Base-by-base conservation (phyloP, 2,329 filamentous ascomycete species). In the Colletotrichum somersetense region DNA sequence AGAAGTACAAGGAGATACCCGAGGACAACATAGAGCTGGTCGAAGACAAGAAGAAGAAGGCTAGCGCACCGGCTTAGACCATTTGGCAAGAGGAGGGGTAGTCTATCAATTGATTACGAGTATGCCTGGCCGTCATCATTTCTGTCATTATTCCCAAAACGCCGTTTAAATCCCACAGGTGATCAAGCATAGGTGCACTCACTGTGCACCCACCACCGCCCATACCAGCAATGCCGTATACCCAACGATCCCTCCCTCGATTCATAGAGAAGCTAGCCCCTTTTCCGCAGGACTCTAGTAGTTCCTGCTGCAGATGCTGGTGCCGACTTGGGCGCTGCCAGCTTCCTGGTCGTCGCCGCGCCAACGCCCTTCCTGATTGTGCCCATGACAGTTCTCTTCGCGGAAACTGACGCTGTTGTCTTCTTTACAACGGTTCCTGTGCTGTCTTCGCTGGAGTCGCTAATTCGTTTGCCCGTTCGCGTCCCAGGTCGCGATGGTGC, bases 1-100 rank as follows among this genome's bases (percentile, higher is more conserved):
- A 98, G 80, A 93, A 94, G 80, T 97, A 97, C 83, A 92, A 92
- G 81, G 90, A 95, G 75, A 93, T 99, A 77, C 96, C 96, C 2
- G 94, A 97, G 85, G 94, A 97, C 80, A 98, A 99, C 83, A 92
- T 98, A 77, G 96, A 98, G 84, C 85, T 95, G 79, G 89, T 98
- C 55, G 96, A 98, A 83, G 96, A 98, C 81, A 98, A 97, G 90
- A 96, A 96, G 89, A 97, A 97, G 85, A 90, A 87, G 52, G 42
- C 71, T 20, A 66, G 67, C 67, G 58, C 59, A n/a, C 48, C 61
- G 44, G 61, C 61, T 63, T 68, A 52, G 55, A 35, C 38, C 23
- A 40, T 46, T n/a, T 44, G 23, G 57, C 5, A 44, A 44, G 18
- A 46, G 23, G n/a, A 33, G 56, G 33, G 26, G 35, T 56, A 42